Evolutionary conservation across 106 monocot genomes (phyloP), one percentile per base, ranked within the genome.

Genomic region (Dendrobium nobile): DNA sequence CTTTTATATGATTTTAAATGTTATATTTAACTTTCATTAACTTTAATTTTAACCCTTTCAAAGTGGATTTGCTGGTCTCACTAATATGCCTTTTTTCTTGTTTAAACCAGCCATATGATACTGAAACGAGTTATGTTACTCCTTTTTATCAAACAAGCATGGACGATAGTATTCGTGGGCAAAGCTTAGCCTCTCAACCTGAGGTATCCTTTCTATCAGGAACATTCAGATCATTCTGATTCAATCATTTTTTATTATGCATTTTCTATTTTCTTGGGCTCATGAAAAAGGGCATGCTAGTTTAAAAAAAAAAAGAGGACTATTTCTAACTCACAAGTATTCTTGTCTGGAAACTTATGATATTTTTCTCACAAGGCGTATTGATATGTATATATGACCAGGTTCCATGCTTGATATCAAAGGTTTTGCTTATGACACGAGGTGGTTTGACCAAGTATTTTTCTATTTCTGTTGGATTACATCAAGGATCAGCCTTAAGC

Each of bases 41-140:
- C 33, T 70, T 70, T 0, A 70, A 13, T 22, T 70, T 37, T 70
- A 37, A 15, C 2, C 33, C 37, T 33, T 70, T 70, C 33, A 17
- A 70, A 70, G 16, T 40, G 37, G 28, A 11, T 70, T 70, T 70
- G 4, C 16, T 37, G n/a, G 33, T 70, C 37, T 33, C 28, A 70
- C 15, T 74, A 44, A 24, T 44, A 74, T 43, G 17, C 44, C 18
- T 18, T 74, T 74, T 43, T 43, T 18, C 43, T 9, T 42, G 16
- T 74, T 79, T 83, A 77, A 73, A 82, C 75, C 85, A 89, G 83
- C 56, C 80, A 31, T 89, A 87, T 84, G 79, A 79, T 24, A 22
- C 85, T 47, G 84, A 87, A 73, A 59, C 67, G 20, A 82, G 84
- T 74, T 87, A 87, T 84, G 85, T 82, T 65, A 70, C 51, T 20